Percentiles rank a stretch among this genome's conserved stretches.
These are phyloP conservation scores for Penicillium nordicum DNA, from an alignment of 2,329 filamentous ascomycete genomes.

Conservation along the genomic window DNA sequence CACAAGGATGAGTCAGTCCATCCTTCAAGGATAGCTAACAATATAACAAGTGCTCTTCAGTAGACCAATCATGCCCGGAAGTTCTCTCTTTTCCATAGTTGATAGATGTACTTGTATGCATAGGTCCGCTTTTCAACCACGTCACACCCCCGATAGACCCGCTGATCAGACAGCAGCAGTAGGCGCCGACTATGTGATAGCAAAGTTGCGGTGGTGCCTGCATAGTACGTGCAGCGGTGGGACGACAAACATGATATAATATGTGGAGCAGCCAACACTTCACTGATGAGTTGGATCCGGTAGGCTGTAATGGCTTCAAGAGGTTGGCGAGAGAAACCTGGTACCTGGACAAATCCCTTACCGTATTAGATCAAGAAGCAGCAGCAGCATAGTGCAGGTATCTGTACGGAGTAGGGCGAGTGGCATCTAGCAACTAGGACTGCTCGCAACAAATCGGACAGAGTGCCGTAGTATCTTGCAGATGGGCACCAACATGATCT, in stretches of 20 bases:
- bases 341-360: conserved; percentile 70
- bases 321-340: conserved; percentile 65
- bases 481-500: not conserved
- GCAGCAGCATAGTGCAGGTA: conserved; percentile 65
- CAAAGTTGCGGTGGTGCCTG: conserved; percentile 39
- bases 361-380: conserved; percentile 59
- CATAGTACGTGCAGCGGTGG: conserved; percentile 60
- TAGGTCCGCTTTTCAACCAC: not conserved
- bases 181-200: not conserved
- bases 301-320: conserved; percentile 35
- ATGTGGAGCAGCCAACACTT: conserved; percentile 70
- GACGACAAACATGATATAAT: conserved; percentile 64
- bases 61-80: not conserved
- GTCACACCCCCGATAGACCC: not conserved
- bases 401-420: conserved; percentile 31
- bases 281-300: conserved; percentile 48
- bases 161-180: not conserved
- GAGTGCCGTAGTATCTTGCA: conserved; percentile 12
- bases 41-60: not conserved
- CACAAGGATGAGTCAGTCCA: not conserved
- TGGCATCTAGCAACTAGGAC: conserved; percentile 35
- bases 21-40: not conserved
- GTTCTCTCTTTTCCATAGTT: not conserved
- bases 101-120: not conserved
- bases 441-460: not conserved